Base-by-base conservation (phyloP, 2,329 filamentous ascomycete genomes). In the Diaporthe vexans region DNA sequence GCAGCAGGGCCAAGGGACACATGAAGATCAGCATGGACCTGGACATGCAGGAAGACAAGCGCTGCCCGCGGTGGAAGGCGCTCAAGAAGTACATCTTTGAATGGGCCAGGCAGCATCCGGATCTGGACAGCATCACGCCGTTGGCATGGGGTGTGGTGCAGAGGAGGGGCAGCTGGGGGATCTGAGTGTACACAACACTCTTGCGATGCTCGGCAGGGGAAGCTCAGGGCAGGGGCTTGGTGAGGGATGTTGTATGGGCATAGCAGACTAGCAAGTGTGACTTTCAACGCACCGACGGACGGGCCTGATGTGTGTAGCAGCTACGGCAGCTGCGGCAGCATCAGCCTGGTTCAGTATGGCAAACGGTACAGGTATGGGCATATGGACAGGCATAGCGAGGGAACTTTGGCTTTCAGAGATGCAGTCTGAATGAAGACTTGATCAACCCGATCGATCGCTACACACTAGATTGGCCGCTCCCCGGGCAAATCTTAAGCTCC, bases 31-130 rank as follows among this genome's bases (percentile, higher is more conserved):
- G 85, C 81, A 89, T 83, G 84, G 89, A 84, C 71, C 83, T 84
- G 13, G 81, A 83, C 46, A 80, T 81, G 52, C 80, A 83, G 43
- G 88, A 83, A 75, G 86, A 88, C 65, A 83, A 85, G 75, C 93
- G 94, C 63, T 87, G 87, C 73, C 86, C 92, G 71, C 89, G 96
- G 71, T 98, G 96, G 96, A 91, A 89, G 80, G 96, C 96, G 1
- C 86, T 98, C 57, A 93, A 92, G 80, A 81, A 92, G 54, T 98
- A 98, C 82, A 94, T 98, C 52, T 88, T 89, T 51, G 95, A 98
- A 82, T 98, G 96, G 96, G 95, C 94, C 33, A 88, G 93, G 73
- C 95, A 98, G 83, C 94, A 97, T 81, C 94, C 95, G 7, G 89
- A 91, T 76, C 91, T 97, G 82, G 88, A 91, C 77, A 86, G 87